These are phyloP conservation scores for Ophiostoma perfectum DNA, from an alignment of 2,329 filamentous ascomycete species.

Conservation along the genomic window DNA sequence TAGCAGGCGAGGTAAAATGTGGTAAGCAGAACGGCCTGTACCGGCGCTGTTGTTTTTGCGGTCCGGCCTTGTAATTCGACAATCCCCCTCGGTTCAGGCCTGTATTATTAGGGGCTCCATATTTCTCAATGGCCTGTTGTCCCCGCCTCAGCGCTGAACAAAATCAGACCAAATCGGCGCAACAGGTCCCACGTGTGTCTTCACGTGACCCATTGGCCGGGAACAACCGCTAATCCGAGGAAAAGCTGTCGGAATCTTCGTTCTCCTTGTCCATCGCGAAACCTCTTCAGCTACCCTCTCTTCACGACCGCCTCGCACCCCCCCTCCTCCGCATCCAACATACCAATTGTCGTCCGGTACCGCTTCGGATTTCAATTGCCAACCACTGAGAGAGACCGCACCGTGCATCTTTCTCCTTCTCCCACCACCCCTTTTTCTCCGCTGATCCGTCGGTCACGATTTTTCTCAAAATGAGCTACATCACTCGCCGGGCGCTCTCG, in stretches of 20 bases:
- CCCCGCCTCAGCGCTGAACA: background rate
- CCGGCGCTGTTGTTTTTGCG: slow-evolving; percentile 22
- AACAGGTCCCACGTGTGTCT: slow-evolving; percentile 13
- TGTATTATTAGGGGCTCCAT: slow-evolving; percentile 6
- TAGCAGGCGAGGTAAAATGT: slow-evolving; percentile 25
- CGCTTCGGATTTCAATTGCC: slow-evolving; percentile 20
- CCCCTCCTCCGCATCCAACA: slow-evolving; percentile 9
- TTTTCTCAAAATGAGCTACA: slow-evolving; percentile 77
- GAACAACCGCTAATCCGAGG: slow-evolving; percentile 34
- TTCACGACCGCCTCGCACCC: slow-evolving; percentile 15
- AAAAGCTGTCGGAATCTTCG: slow-evolving; percentile 26
- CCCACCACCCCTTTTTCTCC: slow-evolving; percentile 24
- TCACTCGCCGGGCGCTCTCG: slow-evolving; percentile 85
- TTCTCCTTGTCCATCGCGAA: slow-evolving; percentile 23
- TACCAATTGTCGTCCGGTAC: slow-evolving; percentile 20
- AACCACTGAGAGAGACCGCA: slow-evolving; percentile 14
- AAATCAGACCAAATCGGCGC: slow-evolving; percentile 5
- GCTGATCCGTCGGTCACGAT: slow-evolving; percentile 26
- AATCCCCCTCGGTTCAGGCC: background rate
- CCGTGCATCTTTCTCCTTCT: slow-evolving; percentile 27
- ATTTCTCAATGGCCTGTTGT: background rate
- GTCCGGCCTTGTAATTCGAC: slow-evolving; percentile 10
- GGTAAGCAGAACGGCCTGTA: slow-evolving; percentile 25
- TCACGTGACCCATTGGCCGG: slow-evolving; percentile 29
- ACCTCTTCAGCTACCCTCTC: slow-evolving; percentile 18